Percentiles rank a stretch among this genome's conserved stretches.
These are phyloP conservation scores for Venturia pyrina DNA, from an alignment of 2,329 filamentous ascomycete species.

Conservation along the genomic window DNA sequence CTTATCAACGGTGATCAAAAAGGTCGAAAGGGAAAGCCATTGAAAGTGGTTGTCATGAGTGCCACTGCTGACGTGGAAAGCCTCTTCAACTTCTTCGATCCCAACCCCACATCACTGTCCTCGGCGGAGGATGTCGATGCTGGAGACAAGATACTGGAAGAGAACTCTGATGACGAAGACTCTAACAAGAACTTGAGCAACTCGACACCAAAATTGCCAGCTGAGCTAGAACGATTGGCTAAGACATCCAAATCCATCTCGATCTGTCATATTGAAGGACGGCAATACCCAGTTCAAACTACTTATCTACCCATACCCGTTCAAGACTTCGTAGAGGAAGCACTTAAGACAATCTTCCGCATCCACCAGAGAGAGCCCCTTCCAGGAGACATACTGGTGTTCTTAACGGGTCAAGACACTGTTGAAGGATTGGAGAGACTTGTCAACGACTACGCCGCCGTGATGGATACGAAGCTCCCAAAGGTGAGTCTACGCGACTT, in stretches of 20 bases:
- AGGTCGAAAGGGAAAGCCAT: constrained; percentile 58
- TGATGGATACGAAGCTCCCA: constrained; percentile 64
- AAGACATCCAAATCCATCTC: constrained; percentile 24
- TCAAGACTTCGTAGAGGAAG: constrained; percentile 69
- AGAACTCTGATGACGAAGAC: background rate
- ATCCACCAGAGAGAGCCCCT: constrained; percentile 80
- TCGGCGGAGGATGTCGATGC: background rate
- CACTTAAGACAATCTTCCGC: constrained; percentile 73
- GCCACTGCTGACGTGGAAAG: constrained; percentile 83
- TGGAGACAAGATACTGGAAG: constrained; percentile 13
- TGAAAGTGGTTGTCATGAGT: constrained; percentile 95
- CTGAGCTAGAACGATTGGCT: background rate
- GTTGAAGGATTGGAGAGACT: constrained; percentile 74
- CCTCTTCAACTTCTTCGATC: constrained; percentile 65
- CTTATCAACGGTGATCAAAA: constrained; percentile 54
- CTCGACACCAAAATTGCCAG: background rate
- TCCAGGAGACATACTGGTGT: constrained; percentile 90
- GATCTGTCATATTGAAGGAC: constrained; percentile 66
- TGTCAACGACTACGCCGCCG: constrained; percentile 67
- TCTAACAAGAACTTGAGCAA: background rate
- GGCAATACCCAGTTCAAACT: constrained; percentile 76
- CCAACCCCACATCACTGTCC: constrained; percentile 12
- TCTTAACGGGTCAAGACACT: constrained; percentile 85
- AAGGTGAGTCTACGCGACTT: constrained; percentile 36
- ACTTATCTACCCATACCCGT: constrained; percentile 65